phyloP scores from a whole-genome alignment of 2,329 filamentous ascomycete genomes.

The Scedosporium boydii region DNA sequence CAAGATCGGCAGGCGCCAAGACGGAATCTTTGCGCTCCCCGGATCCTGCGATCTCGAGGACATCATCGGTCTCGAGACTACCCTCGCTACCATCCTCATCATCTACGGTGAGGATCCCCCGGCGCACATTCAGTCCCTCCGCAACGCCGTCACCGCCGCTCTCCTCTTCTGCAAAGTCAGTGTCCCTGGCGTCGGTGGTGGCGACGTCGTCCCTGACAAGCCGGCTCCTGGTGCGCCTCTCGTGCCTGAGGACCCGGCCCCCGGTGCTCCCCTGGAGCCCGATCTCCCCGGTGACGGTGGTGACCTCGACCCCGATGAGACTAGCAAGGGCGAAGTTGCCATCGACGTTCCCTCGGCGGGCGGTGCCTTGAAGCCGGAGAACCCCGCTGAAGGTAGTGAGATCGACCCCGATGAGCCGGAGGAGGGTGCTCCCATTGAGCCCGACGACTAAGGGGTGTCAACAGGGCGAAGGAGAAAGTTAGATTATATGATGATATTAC shows the following conservation, averaged over 20 bases:
- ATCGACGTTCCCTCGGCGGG: neutral
- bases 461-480: neutral
- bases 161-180: slow-evolving; percentile 11
- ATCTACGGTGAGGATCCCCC: slow-evolving; percentile 11
- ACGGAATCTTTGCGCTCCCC: slow-evolving; percentile 10
- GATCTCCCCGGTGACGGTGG: slow-evolving; percentile 8
- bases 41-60: slow-evolving; percentile 11
- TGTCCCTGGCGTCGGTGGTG: slow-evolving; percentile 16
- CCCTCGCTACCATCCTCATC: slow-evolving; percentile 9
- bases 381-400: neutral
- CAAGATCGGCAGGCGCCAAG: slow-evolving; percentile 10
- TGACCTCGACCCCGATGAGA: neutral
- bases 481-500: neutral
- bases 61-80: slow-evolving; percentile 12
- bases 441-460: neutral
- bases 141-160: slow-evolving; percentile 12
- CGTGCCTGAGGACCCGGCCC: slow-evolving; percentile 18
- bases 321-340: neutral
- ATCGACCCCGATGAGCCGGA: neutral
- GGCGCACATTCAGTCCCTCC: slow-evolving; percentile 11
- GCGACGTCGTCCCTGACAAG: slow-evolving; percentile 19
- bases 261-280: slow-evolving; percentile 18
- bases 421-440: slow-evolving; percentile 3
- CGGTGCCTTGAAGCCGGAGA: neutral
- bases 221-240: slow-evolving; percentile 17